Evolutionary conservation across 2,329 filamentous ascomycete genomes (phyloP).

Genomic region (Spiromastix sp.): DNA sequence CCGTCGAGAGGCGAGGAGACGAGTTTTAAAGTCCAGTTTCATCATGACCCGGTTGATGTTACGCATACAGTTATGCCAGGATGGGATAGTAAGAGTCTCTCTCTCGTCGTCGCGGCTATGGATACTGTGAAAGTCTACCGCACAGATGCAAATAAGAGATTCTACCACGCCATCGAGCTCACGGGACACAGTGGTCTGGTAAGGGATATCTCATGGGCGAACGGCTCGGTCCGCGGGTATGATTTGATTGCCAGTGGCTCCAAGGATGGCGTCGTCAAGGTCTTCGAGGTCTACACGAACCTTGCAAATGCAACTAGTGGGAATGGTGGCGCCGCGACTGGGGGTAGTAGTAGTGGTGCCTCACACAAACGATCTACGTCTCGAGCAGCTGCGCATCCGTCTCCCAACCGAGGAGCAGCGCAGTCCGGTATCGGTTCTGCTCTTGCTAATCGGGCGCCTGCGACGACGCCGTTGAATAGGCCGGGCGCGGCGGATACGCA

Average conservation of each 20-base stretch:
- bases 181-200: constrained; percentile 65
- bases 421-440: constrained; percentile 34
- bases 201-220: constrained; percentile 83
- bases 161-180: constrained; percentile 75
- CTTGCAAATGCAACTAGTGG: constrained; percentile 18
- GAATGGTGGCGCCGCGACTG: too few species aligned
- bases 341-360: too few species aligned
- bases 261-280: constrained; percentile 79
- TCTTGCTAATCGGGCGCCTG: constrained; percentile 22
- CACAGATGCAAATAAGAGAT: constrained; percentile 62
- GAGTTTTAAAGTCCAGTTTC: constrained; percentile 75
- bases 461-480: constrained; percentile 20
- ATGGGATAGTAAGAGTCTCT: constrained; percentile 67
- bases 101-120: constrained; percentile 79
- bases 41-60: constrained; percentile 65
- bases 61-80: constrained; percentile 70
- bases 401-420: constrained; percentile 14
- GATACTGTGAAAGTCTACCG: constrained; percentile 73
- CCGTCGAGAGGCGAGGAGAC: constrained; percentile 76
- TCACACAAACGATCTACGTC: constrained; percentile 19
- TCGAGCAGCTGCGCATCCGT: neutral
- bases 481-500: constrained; percentile 24
- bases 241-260: constrained; percentile 87
- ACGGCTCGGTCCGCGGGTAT: constrained; percentile 79
- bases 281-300: constrained; percentile 57